phyloP scores from a whole-genome alignment of 495 filamentous ascomycete genomes.

The Penicillium cataractarum region DNA sequence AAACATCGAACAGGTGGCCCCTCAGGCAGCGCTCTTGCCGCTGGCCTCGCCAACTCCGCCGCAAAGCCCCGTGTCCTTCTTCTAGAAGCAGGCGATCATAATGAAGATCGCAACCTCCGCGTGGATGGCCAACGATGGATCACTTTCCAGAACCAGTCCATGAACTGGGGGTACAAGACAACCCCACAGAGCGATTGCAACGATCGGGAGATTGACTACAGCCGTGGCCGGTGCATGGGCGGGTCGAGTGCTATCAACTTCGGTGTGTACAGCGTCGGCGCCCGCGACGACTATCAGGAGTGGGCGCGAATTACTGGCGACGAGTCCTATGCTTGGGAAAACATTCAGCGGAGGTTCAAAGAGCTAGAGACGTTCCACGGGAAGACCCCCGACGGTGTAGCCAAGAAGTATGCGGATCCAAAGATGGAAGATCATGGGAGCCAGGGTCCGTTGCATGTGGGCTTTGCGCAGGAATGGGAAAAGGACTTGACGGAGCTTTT shows the following conservation, averaged over 20 bases:
- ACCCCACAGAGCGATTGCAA: constrained; percentile 50
- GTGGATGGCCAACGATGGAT: constrained; percentile 53
- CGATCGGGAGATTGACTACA: constrained; percentile 53
- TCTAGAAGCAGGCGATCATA: constrained; percentile 55
- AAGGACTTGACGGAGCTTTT: constrained; percentile 46
- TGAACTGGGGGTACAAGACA: constrained; percentile 63
- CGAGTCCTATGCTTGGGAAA: constrained; percentile 49
- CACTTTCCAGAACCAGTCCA: constrained; percentile 45
- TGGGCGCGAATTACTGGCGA: constrained; percentile 43
- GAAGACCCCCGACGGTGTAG: constrained; percentile 40
- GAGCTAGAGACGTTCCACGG: constrained; percentile 54
- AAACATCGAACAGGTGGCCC: constrained; percentile 46
- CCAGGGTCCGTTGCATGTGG: constrained; percentile 49
- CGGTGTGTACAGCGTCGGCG: constrained; percentile 55
- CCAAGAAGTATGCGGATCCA: constrained; percentile 34
- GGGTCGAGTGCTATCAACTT: constrained; percentile 66
- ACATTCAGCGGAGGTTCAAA: constrained; percentile 46
- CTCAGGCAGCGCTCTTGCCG: constrained; percentile 50
- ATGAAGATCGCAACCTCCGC: constrained; percentile 47
- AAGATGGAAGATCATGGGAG: constrained; percentile 47
- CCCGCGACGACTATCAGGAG: constrained; percentile 59
- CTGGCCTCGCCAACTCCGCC: constrained; percentile 44
- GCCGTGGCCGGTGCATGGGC: constrained; percentile 59
- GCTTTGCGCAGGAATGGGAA: constrained; percentile 48
- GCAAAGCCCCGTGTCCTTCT: constrained; percentile 52